Evolutionary conservation across 176 grass and related monocot genomes (phyloP).

Genomic region (Aegilops sharonensis): DNA sequence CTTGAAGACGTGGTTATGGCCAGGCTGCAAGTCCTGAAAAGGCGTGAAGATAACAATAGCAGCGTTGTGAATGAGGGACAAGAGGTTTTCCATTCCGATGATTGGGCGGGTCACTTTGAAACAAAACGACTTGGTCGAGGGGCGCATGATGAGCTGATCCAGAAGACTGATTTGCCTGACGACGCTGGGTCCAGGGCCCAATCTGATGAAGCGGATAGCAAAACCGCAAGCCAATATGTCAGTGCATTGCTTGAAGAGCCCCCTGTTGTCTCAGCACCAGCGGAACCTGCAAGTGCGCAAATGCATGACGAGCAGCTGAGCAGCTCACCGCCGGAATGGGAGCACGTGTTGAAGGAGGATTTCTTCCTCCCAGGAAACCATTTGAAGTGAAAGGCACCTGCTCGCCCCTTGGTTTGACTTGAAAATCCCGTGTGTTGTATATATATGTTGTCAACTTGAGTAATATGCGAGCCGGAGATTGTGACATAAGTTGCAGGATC

Average conservation of each 20-base stretch:
- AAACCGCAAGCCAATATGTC: not conserved
- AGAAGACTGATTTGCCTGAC: not conserved
- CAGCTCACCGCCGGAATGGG: slow-evolving; percentile 38
- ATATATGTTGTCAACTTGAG: slow-evolving; percentile 11
- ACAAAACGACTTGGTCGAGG: not conserved
- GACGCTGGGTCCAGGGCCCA: not conserved
- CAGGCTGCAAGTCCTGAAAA: slow-evolving; percentile 38
- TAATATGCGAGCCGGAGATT: not conserved
- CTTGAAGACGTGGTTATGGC: slow-evolving; percentile 41
- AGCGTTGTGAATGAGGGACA: not conserved
- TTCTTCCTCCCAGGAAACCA: slow-evolving; percentile 29
- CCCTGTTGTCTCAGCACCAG: not conserved
- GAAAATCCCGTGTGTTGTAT: not conserved
- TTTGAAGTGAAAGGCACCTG: slow-evolving; percentile 6
- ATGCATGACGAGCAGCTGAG: not conserved
- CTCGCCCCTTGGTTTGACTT: not conserved
- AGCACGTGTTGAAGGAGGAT: slow-evolving; percentile 53
- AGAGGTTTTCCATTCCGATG: not conserved
- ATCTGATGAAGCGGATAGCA: slow-evolving; percentile 12
- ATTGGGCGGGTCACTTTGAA: not conserved
- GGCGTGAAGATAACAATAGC: slow-evolving; percentile 18
- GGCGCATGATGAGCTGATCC: not conserved
- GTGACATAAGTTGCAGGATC: not conserved
- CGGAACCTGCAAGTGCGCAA: not conserved
- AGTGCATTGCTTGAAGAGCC: not conserved